Percentiles rank a stretch among this genome's conserved stretches.
Conservation (phyloP, 2,329 filamentous ascomycete genomes). For the Monosporascus sp. region DNA sequence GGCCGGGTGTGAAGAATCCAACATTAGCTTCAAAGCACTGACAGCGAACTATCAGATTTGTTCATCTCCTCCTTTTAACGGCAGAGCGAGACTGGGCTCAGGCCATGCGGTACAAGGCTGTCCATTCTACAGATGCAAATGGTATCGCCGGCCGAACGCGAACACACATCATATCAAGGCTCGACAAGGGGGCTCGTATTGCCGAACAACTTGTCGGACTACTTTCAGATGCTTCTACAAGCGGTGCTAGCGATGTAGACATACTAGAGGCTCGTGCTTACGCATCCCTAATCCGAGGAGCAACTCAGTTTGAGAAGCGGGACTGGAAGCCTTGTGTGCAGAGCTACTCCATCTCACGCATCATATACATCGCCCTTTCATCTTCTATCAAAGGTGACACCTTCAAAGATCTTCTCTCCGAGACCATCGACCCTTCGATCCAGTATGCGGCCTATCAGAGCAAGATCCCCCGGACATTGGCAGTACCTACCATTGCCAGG, state of each 20-base stretch:
- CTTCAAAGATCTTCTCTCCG: slow-evolving; percentile 79
- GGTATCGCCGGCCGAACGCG: slow-evolving; percentile 74
- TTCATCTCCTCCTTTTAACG: slow-evolving; percentile 73
- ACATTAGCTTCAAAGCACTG: slow-evolving; percentile 3
- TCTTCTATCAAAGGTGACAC: slow-evolving; percentile 63
- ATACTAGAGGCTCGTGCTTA: slow-evolving; percentile 85
- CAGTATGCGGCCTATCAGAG: slow-evolving; percentile 92
- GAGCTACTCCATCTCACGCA: slow-evolving; percentile 68
- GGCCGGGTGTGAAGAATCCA: neutral
- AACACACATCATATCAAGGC: slow-evolving; percentile 81
- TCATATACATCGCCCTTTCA: slow-evolving; percentile 77
- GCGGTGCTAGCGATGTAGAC: slow-evolving; percentile 64
- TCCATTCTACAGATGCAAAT: slow-evolving; percentile 73
- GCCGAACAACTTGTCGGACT: slow-evolving; percentile 64
- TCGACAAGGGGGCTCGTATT: slow-evolving; percentile 71
- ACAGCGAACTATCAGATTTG: slow-evolving; percentile 50
- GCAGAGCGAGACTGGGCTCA: slow-evolving; percentile 93
- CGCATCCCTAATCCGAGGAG: slow-evolving; percentile 67
- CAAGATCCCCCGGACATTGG: slow-evolving; percentile 78
- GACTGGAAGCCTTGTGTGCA: slow-evolving; percentile 75
- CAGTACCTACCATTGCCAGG: slow-evolving; percentile 72
- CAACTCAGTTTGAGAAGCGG: slow-evolving; percentile 80
- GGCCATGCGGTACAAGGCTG: slow-evolving; percentile 88
- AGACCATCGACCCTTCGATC: slow-evolving; percentile 87
- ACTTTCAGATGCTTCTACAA: slow-evolving; percentile 57